Percentiles rank a stretch among this genome's conserved stretches.
phyloP scores from a whole-genome alignment of 768 basidiomycete species.

The Phlegmacium glaucopus region DNA sequence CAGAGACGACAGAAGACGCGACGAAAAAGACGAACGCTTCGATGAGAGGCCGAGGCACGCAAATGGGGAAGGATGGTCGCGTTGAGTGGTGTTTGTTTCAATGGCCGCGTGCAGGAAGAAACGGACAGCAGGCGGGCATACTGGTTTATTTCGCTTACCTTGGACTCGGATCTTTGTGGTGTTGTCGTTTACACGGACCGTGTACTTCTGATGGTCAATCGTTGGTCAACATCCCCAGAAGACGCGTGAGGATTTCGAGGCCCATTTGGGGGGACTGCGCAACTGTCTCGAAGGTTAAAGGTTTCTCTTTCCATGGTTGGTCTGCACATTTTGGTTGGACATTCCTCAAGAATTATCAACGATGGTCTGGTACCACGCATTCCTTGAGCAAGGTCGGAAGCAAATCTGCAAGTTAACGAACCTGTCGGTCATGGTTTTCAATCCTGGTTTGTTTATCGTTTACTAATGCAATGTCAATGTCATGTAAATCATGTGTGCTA shows the following conservation, averaged over 20 bases:
- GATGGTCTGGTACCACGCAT: too few relatives aligned
- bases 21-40: constrained; percentile 79
- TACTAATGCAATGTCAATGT: background rate
- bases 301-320: background rate
- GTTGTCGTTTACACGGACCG: constrained; percentile 53
- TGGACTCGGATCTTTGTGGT: constrained; percentile 46
- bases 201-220: constrained; percentile 51
- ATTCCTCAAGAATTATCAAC: too few relatives aligned
- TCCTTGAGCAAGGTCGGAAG: too few relatives aligned
- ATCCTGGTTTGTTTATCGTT: too few relatives aligned
- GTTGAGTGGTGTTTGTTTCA: constrained; percentile 48
- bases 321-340: background rate
- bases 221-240: constrained; percentile 36
- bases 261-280: constrained; percentile 9
- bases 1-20: constrained; percentile 77
- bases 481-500: background rate
- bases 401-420: too few relatives aligned
- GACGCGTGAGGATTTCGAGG: constrained; percentile 24
- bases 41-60: constrained; percentile 75
- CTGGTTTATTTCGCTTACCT: constrained; percentile 43
- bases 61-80: constrained; percentile 79
- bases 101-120: constrained; percentile 33
- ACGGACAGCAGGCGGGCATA: constrained; percentile 31
- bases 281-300: constrained; percentile 12
- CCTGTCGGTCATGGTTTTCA: background rate